A percentile compares a stretch with the other conserved stretches of the same genome.
phyloP scores from a whole-genome alignment of 371 early-diverging fungal species.

The Rhizomucor pusillus region DNA sequence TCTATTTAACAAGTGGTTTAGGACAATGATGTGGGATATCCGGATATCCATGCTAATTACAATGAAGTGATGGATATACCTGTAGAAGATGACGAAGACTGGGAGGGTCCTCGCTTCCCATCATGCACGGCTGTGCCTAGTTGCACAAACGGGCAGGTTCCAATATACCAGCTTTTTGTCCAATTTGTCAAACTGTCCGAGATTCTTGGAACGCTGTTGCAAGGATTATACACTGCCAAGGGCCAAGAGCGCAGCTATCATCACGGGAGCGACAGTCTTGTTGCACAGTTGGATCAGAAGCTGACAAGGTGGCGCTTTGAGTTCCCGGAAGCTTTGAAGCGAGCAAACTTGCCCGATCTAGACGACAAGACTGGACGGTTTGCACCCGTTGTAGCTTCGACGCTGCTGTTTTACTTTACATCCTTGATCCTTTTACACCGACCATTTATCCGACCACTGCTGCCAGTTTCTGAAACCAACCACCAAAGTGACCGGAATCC shows the following conservation, averaged over 20 bases:
- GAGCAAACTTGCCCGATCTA: conserved; percentile 30
- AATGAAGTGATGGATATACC: conserved; percentile 35
- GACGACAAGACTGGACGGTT: conserved; percentile 33
- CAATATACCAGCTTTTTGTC: conserved; percentile 39
- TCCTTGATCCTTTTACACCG: conserved; percentile 40
- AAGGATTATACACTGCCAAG: conserved; percentile 44
- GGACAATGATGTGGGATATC: conserved; percentile 40
- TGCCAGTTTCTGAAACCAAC: conserved; percentile 16
- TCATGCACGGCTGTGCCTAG: conserved; percentile 32
- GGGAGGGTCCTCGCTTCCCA: conserved; percentile 25
- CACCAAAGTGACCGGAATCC: conserved; percentile 10
- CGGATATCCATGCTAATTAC: conserved; percentile 32
- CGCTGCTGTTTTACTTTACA: conserved; percentile 39
- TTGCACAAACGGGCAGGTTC: conserved; percentile 19
- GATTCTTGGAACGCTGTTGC: conserved; percentile 38
- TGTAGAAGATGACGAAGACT: conserved; percentile 10
- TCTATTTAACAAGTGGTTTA: conserved; percentile 3
- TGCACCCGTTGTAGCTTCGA: conserved; percentile 42
- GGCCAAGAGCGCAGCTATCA: conserved; percentile 34
- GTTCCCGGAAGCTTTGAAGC: conserved; percentile 35
- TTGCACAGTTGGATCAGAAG: conserved; percentile 38
- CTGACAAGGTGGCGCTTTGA: conserved; percentile 47
- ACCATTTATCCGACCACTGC: conserved; percentile 30
- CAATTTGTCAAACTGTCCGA: conserved; percentile 43
- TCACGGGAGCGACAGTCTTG: conserved; percentile 42